Evolutionary conservation across 352 stramenopile species (phyloP).

Genomic region (Pythium volutum): DNA sequence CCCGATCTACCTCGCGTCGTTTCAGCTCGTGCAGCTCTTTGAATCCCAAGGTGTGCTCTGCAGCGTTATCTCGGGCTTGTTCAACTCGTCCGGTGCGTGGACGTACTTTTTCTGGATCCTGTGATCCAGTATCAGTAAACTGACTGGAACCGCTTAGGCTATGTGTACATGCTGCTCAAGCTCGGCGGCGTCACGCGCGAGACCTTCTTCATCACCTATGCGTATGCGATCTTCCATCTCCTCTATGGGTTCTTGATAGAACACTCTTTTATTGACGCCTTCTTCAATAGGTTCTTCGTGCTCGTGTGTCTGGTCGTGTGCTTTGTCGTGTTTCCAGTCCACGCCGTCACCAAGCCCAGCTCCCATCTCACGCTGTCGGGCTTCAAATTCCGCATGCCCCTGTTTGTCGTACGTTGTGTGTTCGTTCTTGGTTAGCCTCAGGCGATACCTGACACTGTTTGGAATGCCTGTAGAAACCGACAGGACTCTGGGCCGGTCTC

Average conservation of each 20-base stretch:
- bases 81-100: slow-evolving; percentile 55
- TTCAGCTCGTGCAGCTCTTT: slow-evolving; percentile 77
- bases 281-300: slow-evolving; percentile 17
- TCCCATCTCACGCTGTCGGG: slow-evolving; percentile 30
- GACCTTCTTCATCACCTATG: slow-evolving; percentile 54
- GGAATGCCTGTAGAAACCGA: slow-evolving; percentile 61
- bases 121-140: neutral
- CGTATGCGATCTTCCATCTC: slow-evolving; percentile 28
- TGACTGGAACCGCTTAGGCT: slow-evolving; percentile 21
- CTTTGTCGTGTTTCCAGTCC: slow-evolving; percentile 29
- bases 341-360: slow-evolving; percentile 23
- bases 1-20: slow-evolving; percentile 58
- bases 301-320: slow-evolving; percentile 23
- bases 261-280: neutral
- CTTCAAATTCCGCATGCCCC: slow-evolving; percentile 11
- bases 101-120: neutral
- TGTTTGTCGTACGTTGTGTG: slow-evolving; percentile 11
- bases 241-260: neutral
- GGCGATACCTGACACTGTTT: no score
- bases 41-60: slow-evolving; percentile 63
- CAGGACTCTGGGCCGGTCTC: slow-evolving; percentile 47
- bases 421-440: no score
- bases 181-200: slow-evolving; percentile 37
- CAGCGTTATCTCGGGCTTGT: slow-evolving; percentile 69
- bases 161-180: slow-evolving; percentile 76